These are phyloP conservation scores for Talaromyces sp. DNA, from an alignment of 2,329 filamentous ascomycete species.

Conservation along the genomic window DNA sequence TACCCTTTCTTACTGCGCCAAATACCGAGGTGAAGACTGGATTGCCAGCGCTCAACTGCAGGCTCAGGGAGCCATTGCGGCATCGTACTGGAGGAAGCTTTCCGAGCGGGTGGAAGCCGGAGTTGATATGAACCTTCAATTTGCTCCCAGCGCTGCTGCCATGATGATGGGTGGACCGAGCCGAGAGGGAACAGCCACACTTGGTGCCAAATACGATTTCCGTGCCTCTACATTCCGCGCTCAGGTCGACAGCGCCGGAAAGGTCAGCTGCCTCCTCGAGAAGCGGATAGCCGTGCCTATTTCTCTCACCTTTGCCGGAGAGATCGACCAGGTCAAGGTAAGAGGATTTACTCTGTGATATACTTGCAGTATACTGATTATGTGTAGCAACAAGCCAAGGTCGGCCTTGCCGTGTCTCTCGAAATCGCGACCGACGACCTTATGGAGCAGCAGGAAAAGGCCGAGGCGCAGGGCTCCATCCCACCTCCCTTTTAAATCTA, in stretches of 20 bases:
- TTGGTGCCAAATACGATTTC: conserved; percentile 98
- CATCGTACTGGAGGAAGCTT: conserved; percentile 88
- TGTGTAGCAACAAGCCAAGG: conserved; percentile 81
- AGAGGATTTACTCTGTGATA: conserved; percentile 32
- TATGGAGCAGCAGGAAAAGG: conserved; percentile 72
- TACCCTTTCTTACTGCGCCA: conserved; percentile 79
- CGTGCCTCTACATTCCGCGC: conserved; percentile 90
- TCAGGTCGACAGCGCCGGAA: conserved; percentile 91
- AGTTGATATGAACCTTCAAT: conserved; percentile 86
- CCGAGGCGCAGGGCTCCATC: conserved; percentile 38
- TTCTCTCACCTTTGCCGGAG: conserved; percentile 88
- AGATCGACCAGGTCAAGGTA: conserved; percentile 95
- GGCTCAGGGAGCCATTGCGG: conserved; percentile 79
- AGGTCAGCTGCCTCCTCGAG: conserved; percentile 86
- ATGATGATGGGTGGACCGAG: conserved; percentile 71
- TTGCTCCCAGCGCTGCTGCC: conserved; percentile 60
- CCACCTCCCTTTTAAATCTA: conserved; percentile 46
- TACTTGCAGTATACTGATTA: conserved; percentile 5
- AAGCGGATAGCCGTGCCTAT: conserved; percentile 93
- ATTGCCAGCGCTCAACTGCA: conserved; percentile 86
- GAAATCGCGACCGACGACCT: conserved; percentile 80
- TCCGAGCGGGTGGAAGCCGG: conserved; percentile 95
- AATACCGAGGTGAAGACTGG: conserved; percentile 91
- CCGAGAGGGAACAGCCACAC: conserved; percentile 84
- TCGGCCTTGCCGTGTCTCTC: conserved; percentile 89